Conservation (phyloP, 257 asterid genomes). For the Fraxinus quadrangulata region DNA sequence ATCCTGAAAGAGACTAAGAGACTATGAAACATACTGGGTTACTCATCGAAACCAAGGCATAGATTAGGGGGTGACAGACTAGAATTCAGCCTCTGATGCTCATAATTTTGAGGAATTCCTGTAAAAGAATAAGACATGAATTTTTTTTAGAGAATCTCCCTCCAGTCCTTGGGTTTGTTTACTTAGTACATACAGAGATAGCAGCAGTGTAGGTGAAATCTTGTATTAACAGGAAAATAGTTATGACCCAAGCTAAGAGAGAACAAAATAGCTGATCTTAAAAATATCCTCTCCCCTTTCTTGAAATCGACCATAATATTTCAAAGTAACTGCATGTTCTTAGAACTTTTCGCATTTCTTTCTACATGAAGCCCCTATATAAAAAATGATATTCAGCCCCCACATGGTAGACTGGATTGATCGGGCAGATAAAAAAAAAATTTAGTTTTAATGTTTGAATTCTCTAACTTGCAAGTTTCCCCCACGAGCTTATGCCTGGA, state of each 20-base stretch:
- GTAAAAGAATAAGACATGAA: neutral
- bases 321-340: neutral
- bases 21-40: neutral
- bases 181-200: neutral
- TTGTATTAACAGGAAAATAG: neutral
- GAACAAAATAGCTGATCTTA: neutral
- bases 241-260: neutral
- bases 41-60: neutral
- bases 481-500: neutral
- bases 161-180: neutral
- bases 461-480: too few relatives aligned
- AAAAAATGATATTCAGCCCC: too few relatives aligned
- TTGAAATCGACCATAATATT: neutral
- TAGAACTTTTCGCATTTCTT: neutral
- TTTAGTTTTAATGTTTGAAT: neutral
- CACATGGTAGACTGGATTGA: neutral
- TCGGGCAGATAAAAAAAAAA: neutral
- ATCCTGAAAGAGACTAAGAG: neutral
- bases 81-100: slow-evolving; percentile 4
- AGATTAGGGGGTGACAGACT: neutral
- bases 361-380: neutral
- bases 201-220: neutral
- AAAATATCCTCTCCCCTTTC: neutral
- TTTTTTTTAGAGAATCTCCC: neutral
- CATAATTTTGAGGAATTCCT: neutral